Conservation (phyloP, 768 basidiomycete species). For the Russula vinacea region DNA sequence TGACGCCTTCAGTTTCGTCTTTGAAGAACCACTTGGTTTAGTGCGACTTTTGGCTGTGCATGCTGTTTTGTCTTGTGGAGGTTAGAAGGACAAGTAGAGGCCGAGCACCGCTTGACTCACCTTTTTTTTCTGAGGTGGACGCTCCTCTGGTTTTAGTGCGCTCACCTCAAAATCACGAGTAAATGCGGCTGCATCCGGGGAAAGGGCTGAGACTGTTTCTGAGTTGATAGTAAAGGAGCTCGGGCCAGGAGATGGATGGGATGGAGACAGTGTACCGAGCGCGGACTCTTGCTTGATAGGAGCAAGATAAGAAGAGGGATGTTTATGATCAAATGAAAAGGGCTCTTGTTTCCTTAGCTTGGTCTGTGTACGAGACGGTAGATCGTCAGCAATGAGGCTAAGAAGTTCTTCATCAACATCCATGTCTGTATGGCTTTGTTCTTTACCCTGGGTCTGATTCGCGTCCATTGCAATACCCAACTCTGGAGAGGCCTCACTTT, state of each 20-base stretch:
- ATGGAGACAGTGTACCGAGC: constrained; percentile 17
- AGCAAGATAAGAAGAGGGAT: constrained; percentile 1
- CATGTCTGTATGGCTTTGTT: constrained; percentile 43
- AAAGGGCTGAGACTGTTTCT: constrained; percentile 60
- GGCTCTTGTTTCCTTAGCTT: constrained; percentile 19
- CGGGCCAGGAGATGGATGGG: constrained; percentile 24
- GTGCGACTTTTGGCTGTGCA: constrained; percentile 35
- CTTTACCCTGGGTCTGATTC: constrained; percentile 2
- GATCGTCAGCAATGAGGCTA: constrained; percentile 56
- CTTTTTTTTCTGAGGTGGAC: constrained; percentile 31
- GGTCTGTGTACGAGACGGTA: constrained; percentile 25
- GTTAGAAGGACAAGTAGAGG: constrained; percentile 1
- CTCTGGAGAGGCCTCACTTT: constrained; percentile 9
- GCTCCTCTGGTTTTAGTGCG: constrained; percentile 27
- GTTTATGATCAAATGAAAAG: constrained; percentile 7
- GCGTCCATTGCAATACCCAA: neutral
- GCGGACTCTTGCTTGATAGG: constrained; percentile 11
- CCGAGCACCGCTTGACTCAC: constrained; percentile 24
- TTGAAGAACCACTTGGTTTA: constrained; percentile 34
- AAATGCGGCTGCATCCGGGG: constrained; percentile 23
- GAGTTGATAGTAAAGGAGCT: constrained; percentile 30
- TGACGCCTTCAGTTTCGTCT: constrained; percentile 33
- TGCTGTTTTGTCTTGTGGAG: constrained; percentile 29
- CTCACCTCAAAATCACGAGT: constrained; percentile 20
- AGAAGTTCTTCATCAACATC: constrained; percentile 65